phyloP scores from a whole-genome alignment of 352 stramenopile species.

The Plasmopara halstedii region DNA sequence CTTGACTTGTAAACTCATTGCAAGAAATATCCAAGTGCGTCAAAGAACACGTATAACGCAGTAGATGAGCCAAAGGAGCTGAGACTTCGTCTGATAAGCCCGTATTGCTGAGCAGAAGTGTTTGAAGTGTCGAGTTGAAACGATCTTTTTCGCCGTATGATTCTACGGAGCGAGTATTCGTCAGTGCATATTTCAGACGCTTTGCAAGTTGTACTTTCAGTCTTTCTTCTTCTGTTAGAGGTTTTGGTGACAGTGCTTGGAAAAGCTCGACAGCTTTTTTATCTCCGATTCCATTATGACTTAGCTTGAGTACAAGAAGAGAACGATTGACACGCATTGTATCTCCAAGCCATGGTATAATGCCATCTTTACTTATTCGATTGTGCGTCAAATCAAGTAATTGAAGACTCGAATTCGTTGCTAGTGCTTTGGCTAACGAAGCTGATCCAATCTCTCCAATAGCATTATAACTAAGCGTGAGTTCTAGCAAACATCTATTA shows the following conservation, averaged over 20 bases:
- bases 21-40: slow-evolving; percentile 48
- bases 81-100: slow-evolving; percentile 48
- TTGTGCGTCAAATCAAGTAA: slow-evolving; percentile 67
- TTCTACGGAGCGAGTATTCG: slow-evolving; percentile 4
- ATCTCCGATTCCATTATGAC: slow-evolving; percentile 60
- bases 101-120: slow-evolving; percentile 48
- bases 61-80: slow-evolving; percentile 32
- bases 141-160: slow-evolving; percentile 17
- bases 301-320: slow-evolving; percentile 52
- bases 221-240: slow-evolving; percentile 37
- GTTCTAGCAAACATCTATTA: slow-evolving; percentile 40
- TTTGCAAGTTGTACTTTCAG: slow-evolving; percentile 43
- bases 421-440: slow-evolving; percentile 41
- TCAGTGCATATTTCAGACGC: slow-evolving; percentile 14
- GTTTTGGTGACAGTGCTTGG: slow-evolving; percentile 31
- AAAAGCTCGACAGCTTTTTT: slow-evolving; percentile 45
- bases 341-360: slow-evolving; percentile 52
- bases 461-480: slow-evolving; percentile 69
- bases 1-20: slow-evolving; percentile 32
- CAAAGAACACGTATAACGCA: slow-evolving; percentile 38
- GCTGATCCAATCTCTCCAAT: slow-evolving; percentile 45
- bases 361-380: slow-evolving; percentile 44
- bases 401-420: slow-evolving; percentile 29
- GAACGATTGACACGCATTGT: slow-evolving; percentile 41
- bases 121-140: slow-evolving; percentile 56